Base-by-base conservation (phyloP, 805 yeast species). In the Pichia californica region DNA sequence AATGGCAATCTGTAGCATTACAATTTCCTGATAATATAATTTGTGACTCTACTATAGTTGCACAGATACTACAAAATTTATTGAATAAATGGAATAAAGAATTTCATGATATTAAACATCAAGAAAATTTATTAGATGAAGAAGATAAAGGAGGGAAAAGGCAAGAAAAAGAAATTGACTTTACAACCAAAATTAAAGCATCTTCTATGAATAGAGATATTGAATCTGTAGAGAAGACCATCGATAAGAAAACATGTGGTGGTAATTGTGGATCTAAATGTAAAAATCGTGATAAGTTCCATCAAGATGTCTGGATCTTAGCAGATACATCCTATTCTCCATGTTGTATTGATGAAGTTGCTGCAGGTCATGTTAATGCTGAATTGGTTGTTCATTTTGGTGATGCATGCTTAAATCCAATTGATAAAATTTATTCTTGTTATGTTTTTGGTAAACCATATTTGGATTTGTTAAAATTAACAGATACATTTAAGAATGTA, bases 271-370 rank as follows among this genome's bases (percentile, higher is more conserved):
- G 64, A 6, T 53, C 47, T 8, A 52, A 58, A 21, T 56, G 62
- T 51, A 47, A 52, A 49, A 47, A 53, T 18, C 40, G 47, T 31
- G 50, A 47, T 14, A 48, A 42, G 25, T 33, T 41, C 10, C 38
- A 49, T 31, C 58, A 57, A 51, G 66, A 73, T 39, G 72, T 83
- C 10, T 91, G 91, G 85, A 76, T 91, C 15, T 66, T 93, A 30
- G 99, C 98, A 0, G 99, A 93, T 57, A 91, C 99, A 0, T 88
- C 97, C 0, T 93, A 93, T 56, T 86, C 96, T 25, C 72, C 96
- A 1, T 93, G 99, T 62, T 93, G 99, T 64, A 83, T 91, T 10
- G 99, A 93, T 61, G 97, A 89, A 57, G 94, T 91, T 23, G 98
- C 99, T 0, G 95, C 96, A 1, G 89, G 85, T 57, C 99, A 93